A percentile compares a stretch with the other conserved stretches of the same genome.
phyloP scores from a whole-genome alignment of 768 basidiomycete species.

The Auriscalpium vulgare region DNA sequence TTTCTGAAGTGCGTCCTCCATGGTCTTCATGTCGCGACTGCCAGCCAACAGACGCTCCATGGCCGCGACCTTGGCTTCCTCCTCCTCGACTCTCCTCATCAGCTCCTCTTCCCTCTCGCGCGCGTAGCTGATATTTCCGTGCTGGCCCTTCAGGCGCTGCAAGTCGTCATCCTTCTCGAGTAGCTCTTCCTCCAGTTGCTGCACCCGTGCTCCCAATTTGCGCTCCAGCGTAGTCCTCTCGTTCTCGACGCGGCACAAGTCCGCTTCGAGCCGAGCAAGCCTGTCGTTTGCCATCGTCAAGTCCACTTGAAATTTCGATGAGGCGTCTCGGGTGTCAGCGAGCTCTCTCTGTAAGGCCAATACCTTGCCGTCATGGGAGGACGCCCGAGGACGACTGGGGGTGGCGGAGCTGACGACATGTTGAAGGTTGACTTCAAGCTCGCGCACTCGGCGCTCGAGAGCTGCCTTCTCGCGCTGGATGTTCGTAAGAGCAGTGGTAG shows the following conservation, averaged over 20 bases:
- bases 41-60: slow-evolving; percentile 43
- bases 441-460: slow-evolving; percentile 50
- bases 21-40: slow-evolving; percentile 27
- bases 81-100: slow-evolving; percentile 61
- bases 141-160: slow-evolving; percentile 29
- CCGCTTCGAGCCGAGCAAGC: slow-evolving; percentile 37
- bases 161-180: slow-evolving; percentile 58
- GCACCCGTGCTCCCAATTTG: slow-evolving; percentile 34
- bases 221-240: slow-evolving; percentile 50
- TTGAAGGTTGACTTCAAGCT: slow-evolving; percentile 41
- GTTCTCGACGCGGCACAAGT: slow-evolving; percentile 47
- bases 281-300: slow-evolving; percentile 38
- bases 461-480: slow-evolving; percentile 50
- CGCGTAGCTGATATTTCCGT: slow-evolving; percentile 27
- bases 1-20: slow-evolving; percentile 24
- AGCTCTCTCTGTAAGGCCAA: slow-evolving; percentile 50
- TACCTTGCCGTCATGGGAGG: slow-evolving; percentile 45
- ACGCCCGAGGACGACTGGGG: slow-evolving; percentile 39
- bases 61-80: slow-evolving; percentile 55
- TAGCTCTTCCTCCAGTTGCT: slow-evolving; percentile 34
- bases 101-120: slow-evolving; percentile 52
- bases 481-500: slow-evolving; percentile 11
- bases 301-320: slow-evolving; percentile 37
- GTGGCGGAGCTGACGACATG: slow-evolving; percentile 27
- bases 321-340: slow-evolving; percentile 33